Evolutionary conservation across 306 rosid genomes (phyloP).

Genomic region (Glycine tomentella): DNA sequence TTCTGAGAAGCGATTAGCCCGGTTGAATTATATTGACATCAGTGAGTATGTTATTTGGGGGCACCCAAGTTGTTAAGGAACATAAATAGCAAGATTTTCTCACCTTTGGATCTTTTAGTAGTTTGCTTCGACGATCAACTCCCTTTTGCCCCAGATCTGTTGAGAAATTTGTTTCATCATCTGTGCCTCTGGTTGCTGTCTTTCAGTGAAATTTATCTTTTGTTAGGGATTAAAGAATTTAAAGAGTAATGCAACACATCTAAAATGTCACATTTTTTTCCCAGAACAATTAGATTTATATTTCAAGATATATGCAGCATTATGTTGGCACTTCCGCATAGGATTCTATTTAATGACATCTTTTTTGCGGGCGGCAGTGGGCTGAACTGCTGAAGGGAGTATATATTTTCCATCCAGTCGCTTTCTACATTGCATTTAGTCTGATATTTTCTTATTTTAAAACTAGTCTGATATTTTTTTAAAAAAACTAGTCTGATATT

Average conservation of each 20-base stretch:
- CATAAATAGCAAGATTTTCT: constrained; percentile 46
- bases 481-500: too few species aligned
- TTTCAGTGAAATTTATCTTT: constrained; percentile 17
- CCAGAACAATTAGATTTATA: constrained; percentile 28
- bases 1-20: constrained; percentile 55
- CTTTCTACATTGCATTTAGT: too few species aligned
- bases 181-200: constrained; percentile 30
- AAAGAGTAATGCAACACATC: neutral
- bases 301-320: constrained; percentile 10
- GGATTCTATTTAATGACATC: neutral
- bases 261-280: constrained; percentile 4
- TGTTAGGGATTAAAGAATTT: constrained; percentile 21
- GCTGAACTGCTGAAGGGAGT: too few species aligned
- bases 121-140: constrained; percentile 47
- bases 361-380: too few species aligned
- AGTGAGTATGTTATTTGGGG: constrained; percentile 51
- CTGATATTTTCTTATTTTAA: too few species aligned
- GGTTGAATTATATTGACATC: constrained; percentile 48
- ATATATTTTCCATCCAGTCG: too few species aligned
- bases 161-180: constrained; percentile 13
- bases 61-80: constrained; percentile 47
- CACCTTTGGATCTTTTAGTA: constrained; percentile 39
- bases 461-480: too few species aligned
- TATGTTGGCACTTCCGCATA: neutral
- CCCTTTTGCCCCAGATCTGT: constrained; percentile 27